Conservation (phyloP, 1,284 basidiomycete genomes). For the Cryptococcus hybrid region DNA sequence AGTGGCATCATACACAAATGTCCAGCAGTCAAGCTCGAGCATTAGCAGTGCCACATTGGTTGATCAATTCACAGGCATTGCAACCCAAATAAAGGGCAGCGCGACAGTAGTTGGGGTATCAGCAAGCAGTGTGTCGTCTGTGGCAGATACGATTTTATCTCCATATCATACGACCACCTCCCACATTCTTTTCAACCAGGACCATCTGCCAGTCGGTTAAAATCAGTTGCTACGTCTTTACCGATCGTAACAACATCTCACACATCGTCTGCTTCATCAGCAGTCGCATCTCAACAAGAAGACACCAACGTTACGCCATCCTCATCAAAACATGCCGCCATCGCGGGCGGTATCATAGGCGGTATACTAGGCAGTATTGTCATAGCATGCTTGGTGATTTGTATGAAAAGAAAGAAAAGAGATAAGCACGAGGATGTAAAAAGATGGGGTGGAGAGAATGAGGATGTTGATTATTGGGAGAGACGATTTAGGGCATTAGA, state of each 20-base stretch:
- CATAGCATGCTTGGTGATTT: slow-evolving; percentile 5
- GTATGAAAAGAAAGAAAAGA: slow-evolving; percentile 5
- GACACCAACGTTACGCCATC: neutral
- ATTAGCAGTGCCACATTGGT: neutral
- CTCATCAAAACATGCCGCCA: slow-evolving; percentile 1
- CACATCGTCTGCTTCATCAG: slow-evolving; percentile 2
- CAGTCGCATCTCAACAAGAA: neutral
- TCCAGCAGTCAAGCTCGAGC: neutral
- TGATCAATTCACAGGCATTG: neutral
- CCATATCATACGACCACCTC: neutral
- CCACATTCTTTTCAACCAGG: neutral
- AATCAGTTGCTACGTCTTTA: neutral
- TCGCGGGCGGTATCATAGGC: slow-evolving; percentile 14
- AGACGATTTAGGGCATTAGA: slow-evolving; percentile 21
- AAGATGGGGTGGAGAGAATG: neutral
- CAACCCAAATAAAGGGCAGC: neutral
- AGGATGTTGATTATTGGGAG: slow-evolving; percentile 21
- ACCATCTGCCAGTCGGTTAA: too few relatives aligned
- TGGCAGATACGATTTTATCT: neutral
- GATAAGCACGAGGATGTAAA: neutral
- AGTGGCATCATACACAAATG: neutral
- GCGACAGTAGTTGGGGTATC: neutral
- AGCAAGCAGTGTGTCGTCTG: neutral
- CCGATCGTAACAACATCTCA: too few relatives aligned
- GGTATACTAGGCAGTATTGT: slow-evolving; percentile 6